Base-by-base conservation (phyloP, 2,329 filamentous ascomycete species). In the Fusarium luffae region DNA sequence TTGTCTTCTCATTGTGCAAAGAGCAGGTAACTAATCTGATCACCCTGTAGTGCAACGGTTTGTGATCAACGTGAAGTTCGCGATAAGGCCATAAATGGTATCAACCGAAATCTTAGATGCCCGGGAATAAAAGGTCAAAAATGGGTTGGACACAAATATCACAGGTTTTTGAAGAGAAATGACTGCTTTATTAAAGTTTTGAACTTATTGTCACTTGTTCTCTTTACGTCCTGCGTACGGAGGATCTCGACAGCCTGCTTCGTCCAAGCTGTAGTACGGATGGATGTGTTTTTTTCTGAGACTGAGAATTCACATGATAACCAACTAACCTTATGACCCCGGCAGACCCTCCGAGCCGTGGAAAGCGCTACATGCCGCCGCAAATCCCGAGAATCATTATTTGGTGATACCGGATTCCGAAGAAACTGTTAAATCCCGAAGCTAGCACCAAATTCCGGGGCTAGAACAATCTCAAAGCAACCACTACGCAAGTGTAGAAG, bases 321-420 rank as follows among this genome's bases (percentile, higher is more conserved):
- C 28, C n/a, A 34, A 57, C 12, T 16, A 7, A 27, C 9, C 34
- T 25, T 3, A 10, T 7, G 32, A 27, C 23, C 19, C 28, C 43
- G 47, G 59, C 19, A 50, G 42, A 43, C 43, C 37, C 37, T 54
- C 52, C 52, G 52, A 63, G 49, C 48, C 47, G 19, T 40, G 21
- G 27, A 16, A 23, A 48, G 34, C 19, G 23, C n/a, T 40, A 27
- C 7, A 30, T 46, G 30, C 56, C 49, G 42, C 51, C 23, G 23
- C 21, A 43, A 25, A 40, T 37, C 34, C 43, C 49, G 23, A 62
- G 28, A 37, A 16, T 9, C 14, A 52, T 37, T 18, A 42, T 48
- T 42, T 21, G 42, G 18, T 37, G 50, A 52, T 30, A 40, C 60
- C 34, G 14, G 47, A 41, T 48, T 34, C 47, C 42, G 47, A 60